These are phyloP conservation scores for Ustilago loliicola DNA, from an alignment of 1,284 basidiomycete genomes.

Conservation along the genomic window DNA sequence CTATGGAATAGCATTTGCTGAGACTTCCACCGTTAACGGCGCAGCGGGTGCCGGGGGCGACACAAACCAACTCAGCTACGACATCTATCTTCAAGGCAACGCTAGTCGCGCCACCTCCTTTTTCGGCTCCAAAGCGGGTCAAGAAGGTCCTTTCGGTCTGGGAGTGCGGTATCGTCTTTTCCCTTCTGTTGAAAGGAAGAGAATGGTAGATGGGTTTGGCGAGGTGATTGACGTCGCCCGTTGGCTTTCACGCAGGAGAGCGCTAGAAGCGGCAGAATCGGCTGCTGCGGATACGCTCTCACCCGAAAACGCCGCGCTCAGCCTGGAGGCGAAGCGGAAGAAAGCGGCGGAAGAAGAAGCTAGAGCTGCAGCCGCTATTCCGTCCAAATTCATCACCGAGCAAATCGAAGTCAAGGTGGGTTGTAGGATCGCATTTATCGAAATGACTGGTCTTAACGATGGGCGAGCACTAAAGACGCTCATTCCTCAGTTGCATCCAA, in stretches of 20 bases:
- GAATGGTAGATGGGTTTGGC: conserved; percentile 93
- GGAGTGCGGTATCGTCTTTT: conserved; percentile 93
- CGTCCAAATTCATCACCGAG: conserved; percentile 89
- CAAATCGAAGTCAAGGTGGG: conserved; percentile 81
- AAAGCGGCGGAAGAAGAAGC: conserved; percentile 69
- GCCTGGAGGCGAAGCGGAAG: conserved; percentile 77
- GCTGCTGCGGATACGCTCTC: conserved; percentile 18
- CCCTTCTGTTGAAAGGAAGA: conserved; percentile 92
- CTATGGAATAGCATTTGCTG: conserved; percentile 34
- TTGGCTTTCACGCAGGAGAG: conserved; percentile 71
- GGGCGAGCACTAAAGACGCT: conserved; percentile 96
- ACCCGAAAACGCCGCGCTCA: conserved; percentile 13
- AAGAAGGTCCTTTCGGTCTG: conserved; percentile 73
- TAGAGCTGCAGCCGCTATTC: conserved; percentile 76
- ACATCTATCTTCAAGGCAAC: conserved; percentile 97
- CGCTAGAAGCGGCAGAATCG: conserved; percentile 54
- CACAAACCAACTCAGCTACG: conserved; percentile 82
- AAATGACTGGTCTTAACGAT: conserved; percentile 95
- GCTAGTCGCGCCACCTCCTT: conserved; percentile 82
- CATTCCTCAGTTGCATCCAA: conserved; percentile 93
- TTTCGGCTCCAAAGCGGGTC: conserved; percentile 75
- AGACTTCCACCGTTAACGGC: conserved; percentile 72
- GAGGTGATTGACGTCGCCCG: conserved; percentile 87
- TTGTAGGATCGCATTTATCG: conserved; percentile 89
- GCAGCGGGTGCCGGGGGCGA: conserved; percentile 73